Evolutionary conservation across 1,139 yeast species (phyloP).

Genomic region (Insectozyma bohioensis): DNA sequence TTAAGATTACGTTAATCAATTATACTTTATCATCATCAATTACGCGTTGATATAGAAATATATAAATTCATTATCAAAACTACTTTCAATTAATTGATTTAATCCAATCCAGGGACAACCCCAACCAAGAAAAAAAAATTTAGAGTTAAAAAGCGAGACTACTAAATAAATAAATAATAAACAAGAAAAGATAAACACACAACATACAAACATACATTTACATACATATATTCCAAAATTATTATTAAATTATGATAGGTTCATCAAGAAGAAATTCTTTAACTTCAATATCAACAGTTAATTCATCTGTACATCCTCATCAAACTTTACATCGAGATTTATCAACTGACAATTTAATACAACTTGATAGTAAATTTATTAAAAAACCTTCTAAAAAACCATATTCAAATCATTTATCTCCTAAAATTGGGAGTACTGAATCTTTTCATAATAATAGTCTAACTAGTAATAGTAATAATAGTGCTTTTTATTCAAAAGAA

Average conservation of each 20-base stretch:
- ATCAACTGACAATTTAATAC: conserved; percentile 41
- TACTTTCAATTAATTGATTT: no score
- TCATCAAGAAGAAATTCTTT: conserved; percentile 32
- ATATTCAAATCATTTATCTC: conserved; percentile 1
- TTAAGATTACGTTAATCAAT: no score
- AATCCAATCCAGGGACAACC: no score
- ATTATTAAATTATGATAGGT: conserved; percentile 1
- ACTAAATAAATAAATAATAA: no score
- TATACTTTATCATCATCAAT: no score
- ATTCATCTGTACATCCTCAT: conserved; percentile 6
- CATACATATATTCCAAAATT: neutral
- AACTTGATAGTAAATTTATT: conserved; percentile 38
- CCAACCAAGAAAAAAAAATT: no score
- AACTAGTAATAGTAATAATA: conserved; percentile 1
- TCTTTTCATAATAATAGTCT: conserved; percentile 1
- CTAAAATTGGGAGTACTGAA: neutral
- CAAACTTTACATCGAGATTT: conserved; percentile 21
- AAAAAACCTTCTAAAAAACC: conserved; percentile 29
- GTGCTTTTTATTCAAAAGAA: conserved; percentile 11
- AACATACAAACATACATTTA: no score
- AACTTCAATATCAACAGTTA: conserved; percentile 30
- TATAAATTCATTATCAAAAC: no score
- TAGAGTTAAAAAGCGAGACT: no score
- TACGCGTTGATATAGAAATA: no score
- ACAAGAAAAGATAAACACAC: no score